phyloP scores from a whole-genome alignment of 768 basidiomycete genomes.

The Mycena belliarum region DNA sequence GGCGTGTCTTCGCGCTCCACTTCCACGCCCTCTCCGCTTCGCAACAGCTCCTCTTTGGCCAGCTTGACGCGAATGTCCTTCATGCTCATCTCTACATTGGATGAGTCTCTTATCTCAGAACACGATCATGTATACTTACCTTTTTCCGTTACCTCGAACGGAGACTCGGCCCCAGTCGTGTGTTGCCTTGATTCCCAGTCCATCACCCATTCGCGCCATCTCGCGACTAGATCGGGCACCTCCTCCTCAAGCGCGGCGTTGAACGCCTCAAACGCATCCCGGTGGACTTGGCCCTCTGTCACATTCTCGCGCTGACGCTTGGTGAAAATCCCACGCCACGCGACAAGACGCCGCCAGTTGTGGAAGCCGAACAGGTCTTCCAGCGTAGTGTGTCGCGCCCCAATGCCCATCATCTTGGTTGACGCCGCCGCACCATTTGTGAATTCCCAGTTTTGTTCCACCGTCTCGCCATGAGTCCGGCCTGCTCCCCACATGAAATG shows the following conservation, averaged over 20 bases:
- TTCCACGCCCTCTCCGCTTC: neutral
- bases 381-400: neutral
- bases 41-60: neutral
- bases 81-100: neutral
- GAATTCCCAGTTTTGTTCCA: neutral
- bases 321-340: neutral
- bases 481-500: neutral
- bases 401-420: neutral
- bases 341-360: neutral
- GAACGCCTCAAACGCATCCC: neutral
- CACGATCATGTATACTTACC: neutral
- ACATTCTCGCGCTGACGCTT: neutral
- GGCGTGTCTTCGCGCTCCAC: slow-evolving; percentile 3
- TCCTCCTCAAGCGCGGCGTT: neutral
- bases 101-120: neutral
- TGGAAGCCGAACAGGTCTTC: neutral
- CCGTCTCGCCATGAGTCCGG: neutral
- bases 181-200: slow-evolving; percentile 2
- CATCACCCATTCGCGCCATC: neutral
- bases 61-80: neutral
- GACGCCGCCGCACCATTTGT: neutral
- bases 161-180: neutral
- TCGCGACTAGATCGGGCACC: neutral
- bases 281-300: neutral
- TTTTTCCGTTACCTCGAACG: neutral